These are phyloP conservation scores for Fusarium nurragi DNA, from an alignment of 2,329 filamentous ascomycete species.

Conservation along the genomic window DNA sequence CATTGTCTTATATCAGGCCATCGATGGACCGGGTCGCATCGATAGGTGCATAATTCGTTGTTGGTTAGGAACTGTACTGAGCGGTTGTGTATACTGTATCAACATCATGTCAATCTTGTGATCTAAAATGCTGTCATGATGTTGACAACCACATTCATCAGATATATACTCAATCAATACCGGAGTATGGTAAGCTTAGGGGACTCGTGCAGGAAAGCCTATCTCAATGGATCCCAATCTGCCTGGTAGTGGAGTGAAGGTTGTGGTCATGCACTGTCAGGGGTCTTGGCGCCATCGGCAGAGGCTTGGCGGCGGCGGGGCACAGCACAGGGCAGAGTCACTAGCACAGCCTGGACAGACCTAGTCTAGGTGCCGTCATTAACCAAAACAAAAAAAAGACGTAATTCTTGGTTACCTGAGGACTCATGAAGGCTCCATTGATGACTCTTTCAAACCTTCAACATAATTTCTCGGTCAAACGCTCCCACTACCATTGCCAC, in stretches of 20 bases:
- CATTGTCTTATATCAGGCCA: not conserved
- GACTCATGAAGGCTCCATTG: constrained; percentile 18
- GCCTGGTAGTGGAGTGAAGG: not conserved
- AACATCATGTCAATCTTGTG: too few relatives aligned
- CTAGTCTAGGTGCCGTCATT: constrained; percentile 28
- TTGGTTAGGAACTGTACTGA: too few relatives aligned
- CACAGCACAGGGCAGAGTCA: constrained; percentile 7
- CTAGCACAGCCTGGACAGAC: not conserved
- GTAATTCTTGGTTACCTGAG: constrained; percentile 24
- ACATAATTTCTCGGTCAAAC: constrained; percentile 13
- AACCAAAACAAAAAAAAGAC: constrained; percentile 15
- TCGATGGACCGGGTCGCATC: not conserved
- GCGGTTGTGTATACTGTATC: too few relatives aligned
- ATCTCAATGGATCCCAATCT: not conserved
- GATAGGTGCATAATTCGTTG: too few relatives aligned
- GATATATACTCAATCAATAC: too few relatives aligned
- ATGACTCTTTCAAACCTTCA: constrained; percentile 33
- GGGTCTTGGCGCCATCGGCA: constrained; percentile 25
- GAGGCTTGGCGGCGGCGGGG: constrained; percentile 26
- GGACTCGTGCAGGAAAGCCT: too few relatives aligned
- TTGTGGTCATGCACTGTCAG: constrained; percentile 1
- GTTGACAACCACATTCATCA: not conserved
- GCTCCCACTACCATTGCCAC: constrained; percentile 1
- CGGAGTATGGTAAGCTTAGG: too few relatives aligned
- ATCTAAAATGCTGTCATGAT: not conserved